Evolutionary conservation across 176 grass and related monocot species (phyloP), one percentile per base, ranked within the genome.

Genomic region (Microstegium vimineum): DNA sequence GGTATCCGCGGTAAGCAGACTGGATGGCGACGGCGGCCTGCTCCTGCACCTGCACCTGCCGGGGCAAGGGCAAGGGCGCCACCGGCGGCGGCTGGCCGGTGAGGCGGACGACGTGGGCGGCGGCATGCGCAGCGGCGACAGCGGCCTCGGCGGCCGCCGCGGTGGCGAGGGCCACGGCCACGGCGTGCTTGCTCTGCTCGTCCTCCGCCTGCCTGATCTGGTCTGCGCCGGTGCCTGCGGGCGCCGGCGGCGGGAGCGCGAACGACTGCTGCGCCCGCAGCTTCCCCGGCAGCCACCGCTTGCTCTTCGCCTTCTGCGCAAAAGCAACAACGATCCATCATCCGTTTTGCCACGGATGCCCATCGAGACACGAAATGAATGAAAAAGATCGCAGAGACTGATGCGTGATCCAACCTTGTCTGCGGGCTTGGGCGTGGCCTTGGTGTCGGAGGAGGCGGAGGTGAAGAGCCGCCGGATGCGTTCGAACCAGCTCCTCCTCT

Each of bases 71-170:
- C n/a, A n/a, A 0, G 33, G 10, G 43, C 66, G 42, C 47, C 41
- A 41, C n/a, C 16, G n/a, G 1, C 38, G 33, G 8, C 37, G 54
- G 42, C 31, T 28, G 71, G 8, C 83, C 83, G 26, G 92, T 89
- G 28, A 94, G 86, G 45, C 89, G 83, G 67, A 85, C 88, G 18
- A 94, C 88, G 43, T 90, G 83, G 18, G 75, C 88, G 31, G 91
- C 91, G 2, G 91, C 91, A 46, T 86, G 91, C 9, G 88, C 91
- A 1, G 91, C 89, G 0, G 88, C 85, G 42, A 93, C 88, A 5
- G 91, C 91, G 2, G 91, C 91, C 82, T 90, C 87, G 3, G 91
- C 91, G 12, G 88, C 88, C 3, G 88, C 91, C 8, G 85, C 82
- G 33, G 74, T 72, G 78, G 91, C 91, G 62, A 90, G 73, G 10